These are phyloP conservation scores for Termitomyces sp. DNA, from an alignment of 768 basidiomycete genomes.

Conservation along the genomic window DNA sequence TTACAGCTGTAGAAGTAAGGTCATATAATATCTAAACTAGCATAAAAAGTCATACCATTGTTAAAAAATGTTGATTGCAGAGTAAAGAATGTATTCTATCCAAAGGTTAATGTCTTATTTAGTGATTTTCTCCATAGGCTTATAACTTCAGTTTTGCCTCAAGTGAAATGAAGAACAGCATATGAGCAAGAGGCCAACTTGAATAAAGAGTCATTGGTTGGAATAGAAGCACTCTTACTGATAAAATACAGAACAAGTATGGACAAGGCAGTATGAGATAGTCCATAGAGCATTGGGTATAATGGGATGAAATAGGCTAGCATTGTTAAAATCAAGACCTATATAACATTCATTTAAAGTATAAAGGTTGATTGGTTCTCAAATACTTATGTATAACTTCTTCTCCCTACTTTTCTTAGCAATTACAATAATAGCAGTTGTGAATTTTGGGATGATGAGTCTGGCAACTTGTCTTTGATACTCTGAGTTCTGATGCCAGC, in stretches of 20 bases:
- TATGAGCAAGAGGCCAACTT: slow-evolving; percentile 53
- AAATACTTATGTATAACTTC: slow-evolving; percentile 46
- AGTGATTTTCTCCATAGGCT: slow-evolving; percentile 71
- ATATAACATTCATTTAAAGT: background rate
- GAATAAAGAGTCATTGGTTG: slow-evolving; percentile 32
- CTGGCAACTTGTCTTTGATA: slow-evolving; percentile 75
- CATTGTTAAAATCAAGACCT: slow-evolving; percentile 43
- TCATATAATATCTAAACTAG: background rate
- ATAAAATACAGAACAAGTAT: slow-evolving; percentile 50
- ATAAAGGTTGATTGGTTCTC: background rate
- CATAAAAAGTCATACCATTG: slow-evolving; percentile 28
- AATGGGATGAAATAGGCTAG: slow-evolving; percentile 51
- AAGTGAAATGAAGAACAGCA: slow-evolving; percentile 58
- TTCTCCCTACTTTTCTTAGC: slow-evolving; percentile 43
- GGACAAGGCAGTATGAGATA: slow-evolving; percentile 46
- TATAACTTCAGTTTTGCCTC: slow-evolving; percentile 73
- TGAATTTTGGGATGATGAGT: slow-evolving; percentile 71
- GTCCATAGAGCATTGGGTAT: slow-evolving; percentile 64
- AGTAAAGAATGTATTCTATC: slow-evolving; percentile 53
- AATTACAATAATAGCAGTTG: slow-evolving; percentile 47
- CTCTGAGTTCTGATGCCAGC: slow-evolving; percentile 55
- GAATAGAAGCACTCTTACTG: slow-evolving; percentile 42
- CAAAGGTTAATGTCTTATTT: slow-evolving; percentile 61
- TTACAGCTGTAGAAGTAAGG: slow-evolving; percentile 3
- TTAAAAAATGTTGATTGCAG: slow-evolving; percentile 55